Conservation (phyloP, 2,329 filamentous ascomycete genomes). For the Colletotrichum scovillei region DNA sequence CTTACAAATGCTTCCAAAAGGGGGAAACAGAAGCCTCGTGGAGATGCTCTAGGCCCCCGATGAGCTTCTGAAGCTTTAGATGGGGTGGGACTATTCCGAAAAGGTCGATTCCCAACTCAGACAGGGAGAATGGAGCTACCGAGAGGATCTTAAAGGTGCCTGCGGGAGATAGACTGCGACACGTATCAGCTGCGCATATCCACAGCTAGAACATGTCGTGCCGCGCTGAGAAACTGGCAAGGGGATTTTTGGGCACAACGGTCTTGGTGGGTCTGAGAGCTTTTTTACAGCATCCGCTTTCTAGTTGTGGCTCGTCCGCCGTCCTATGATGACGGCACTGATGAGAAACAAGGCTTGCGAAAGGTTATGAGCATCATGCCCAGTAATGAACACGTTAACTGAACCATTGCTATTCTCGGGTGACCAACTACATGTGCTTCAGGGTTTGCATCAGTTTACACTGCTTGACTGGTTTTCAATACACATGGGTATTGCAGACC, state of each 20-base stretch:
- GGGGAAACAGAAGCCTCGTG: not conserved
- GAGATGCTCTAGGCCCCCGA: not conserved
- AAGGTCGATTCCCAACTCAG: conserved; percentile 7
- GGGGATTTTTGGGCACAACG: conserved; percentile 10
- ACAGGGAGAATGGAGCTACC: not conserved
- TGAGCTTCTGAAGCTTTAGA: not conserved
- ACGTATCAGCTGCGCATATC: not conserved
- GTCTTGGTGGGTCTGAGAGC: conserved; percentile 10
- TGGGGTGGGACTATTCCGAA: conserved; percentile 2
- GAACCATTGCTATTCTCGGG: not conserved
- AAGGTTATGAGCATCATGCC: not conserved
- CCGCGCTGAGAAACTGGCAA: conserved; percentile 22
- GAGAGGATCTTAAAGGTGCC: conserved; percentile 28
- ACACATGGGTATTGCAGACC: not conserved
- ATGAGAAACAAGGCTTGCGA: not conserved
- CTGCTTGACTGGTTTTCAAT: not conserved
- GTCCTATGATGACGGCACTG: not conserved
- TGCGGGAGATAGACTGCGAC: conserved; percentile 15
- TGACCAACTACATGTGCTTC: not conserved
- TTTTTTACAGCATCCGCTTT: conserved; percentile 2
- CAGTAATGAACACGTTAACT: not conserved
- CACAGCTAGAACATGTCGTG: conserved; percentile 1
- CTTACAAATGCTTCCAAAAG: not conserved
- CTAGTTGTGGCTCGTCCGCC: not conserved
- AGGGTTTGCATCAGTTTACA: not conserved